These are phyloP conservation scores for Aegilops longissima DNA, from an alignment of 176 grass and related monocot species.

Conservation along the genomic window DNA sequence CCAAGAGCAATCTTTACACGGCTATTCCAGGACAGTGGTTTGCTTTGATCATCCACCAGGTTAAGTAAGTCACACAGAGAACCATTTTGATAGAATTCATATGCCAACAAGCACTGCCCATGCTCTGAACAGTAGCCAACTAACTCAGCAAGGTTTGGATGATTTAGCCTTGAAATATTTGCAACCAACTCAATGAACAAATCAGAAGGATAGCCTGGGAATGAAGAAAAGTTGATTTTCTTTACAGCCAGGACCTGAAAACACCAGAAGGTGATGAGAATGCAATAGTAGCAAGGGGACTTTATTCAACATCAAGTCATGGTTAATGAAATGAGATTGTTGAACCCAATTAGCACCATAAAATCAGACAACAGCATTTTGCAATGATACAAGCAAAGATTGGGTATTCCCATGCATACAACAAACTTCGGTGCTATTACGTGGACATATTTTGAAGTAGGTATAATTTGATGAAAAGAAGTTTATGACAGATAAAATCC, in stretches of 20 bases:
- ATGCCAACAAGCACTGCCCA: slow-evolving; percentile 79
- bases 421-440: background rate
- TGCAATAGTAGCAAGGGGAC: background rate
- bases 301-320: background rate
- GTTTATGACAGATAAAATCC: background rate
- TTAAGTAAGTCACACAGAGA: slow-evolving; percentile 75
- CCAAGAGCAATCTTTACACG: slow-evolving; percentile 94
- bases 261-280: background rate
- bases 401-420: background rate
- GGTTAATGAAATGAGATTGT: background rate
- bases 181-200: slow-evolving; percentile 70
- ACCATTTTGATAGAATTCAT: slow-evolving; percentile 71
- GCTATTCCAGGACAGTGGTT: slow-evolving; percentile 72
- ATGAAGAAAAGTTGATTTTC: slow-evolving; percentile 67
- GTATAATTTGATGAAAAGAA: background rate
- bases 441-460: background rate
- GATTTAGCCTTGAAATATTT: slow-evolving; percentile 71
- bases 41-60: slow-evolving; percentile 52
- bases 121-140: slow-evolving; percentile 88
- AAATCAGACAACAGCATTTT: background rate
- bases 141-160: slow-evolving; percentile 78
- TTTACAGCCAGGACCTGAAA: slow-evolving; percentile 81
- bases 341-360: background rate
- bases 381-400: background rate
- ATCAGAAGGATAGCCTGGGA: slow-evolving; percentile 64